Evolutionary conservation across 208 protist genomes (phyloP), one percentile per base, ranked within the genome.

Genomic region (Leishmania guyanensis): DNA sequence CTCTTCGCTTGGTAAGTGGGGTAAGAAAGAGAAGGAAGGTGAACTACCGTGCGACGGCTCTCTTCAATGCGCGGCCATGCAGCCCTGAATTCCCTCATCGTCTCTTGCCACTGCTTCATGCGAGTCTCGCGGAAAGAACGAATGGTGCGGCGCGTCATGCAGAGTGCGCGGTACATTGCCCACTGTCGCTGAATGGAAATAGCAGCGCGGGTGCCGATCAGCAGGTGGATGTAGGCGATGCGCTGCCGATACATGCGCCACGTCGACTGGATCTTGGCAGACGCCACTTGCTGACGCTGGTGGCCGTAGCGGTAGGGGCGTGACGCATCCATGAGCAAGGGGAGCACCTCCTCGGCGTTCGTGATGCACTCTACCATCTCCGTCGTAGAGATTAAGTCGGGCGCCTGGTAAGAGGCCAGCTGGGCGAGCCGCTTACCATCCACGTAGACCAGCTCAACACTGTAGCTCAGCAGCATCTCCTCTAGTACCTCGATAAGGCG

Each of bases 191-290:
- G 95, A 76, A 98, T 96, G 54, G 93, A 75, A 71, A 88, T 89
- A 22, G 95, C 93, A 3, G 95, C 95, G 36, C 86, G 85, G 54
- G 89, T 97, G 80, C 91, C 93, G 65, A 96, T 85, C 66, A 93
- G 84, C 17, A 98, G 82, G 81, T 95, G 92, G 36, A 85, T 79
- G 80, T 97, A 98, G 29, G 91, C 92, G 36, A 96, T 88, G 54
- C 92, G 89, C 84, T 97, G 91, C 14, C 84, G 64, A 62, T 95
- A 94, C 95, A 98, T 98, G 75, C 91, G 90, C 91, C 93, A 97
- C 22, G 90, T 93, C n/a, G 93, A 88, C 81, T 98, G 95, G 33
- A 98, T 95, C 78, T 95, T 96, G 3, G 89, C 78, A n/a, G 94
- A 94, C 4, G 95, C 95, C 20, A 92, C 77, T 75, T 97, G 76